Conservation (phyloP, 106 monocot genomes). For the Alisma plantagoaquatica region DNA sequence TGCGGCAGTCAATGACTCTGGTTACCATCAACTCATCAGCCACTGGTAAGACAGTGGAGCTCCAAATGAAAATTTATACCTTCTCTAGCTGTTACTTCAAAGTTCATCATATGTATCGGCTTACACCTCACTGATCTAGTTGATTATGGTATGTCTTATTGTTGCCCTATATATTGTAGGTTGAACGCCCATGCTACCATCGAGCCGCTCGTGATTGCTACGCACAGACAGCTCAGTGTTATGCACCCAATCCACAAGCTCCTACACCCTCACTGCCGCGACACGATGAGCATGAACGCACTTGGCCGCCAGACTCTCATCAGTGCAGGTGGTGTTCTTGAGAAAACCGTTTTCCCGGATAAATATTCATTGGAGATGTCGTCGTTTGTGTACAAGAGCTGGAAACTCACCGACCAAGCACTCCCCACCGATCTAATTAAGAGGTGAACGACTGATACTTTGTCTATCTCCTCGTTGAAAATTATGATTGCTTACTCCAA, state of each 20-base stretch:
- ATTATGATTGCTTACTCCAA: too few relatives aligned
- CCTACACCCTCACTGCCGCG: constrained; percentile 67
- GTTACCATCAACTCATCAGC: too few relatives aligned
- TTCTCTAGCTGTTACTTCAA: too few relatives aligned
- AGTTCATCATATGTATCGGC: too few relatives aligned
- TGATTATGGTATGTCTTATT: too few relatives aligned
- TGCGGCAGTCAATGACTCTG: too few relatives aligned
- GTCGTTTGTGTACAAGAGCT: constrained; percentile 41
- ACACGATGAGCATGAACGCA: constrained; percentile 65
- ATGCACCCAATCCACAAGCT: constrained; percentile 76
- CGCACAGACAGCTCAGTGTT: constrained; percentile 51
- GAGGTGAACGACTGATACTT: too few relatives aligned
- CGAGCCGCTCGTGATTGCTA: constrained; percentile 70
- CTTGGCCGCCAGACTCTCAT: constrained; percentile 49
- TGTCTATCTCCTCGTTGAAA: too few relatives aligned
- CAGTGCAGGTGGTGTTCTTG: constrained; percentile 61
- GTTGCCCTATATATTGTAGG: too few relatives aligned
- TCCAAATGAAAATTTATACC: too few relatives aligned
- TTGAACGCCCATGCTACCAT: constrained; percentile 54
- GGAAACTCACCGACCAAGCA: constrained; percentile 52
- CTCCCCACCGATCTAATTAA: constrained; percentile 72
- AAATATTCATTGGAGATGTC: constrained; percentile 54
- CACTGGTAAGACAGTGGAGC: too few relatives aligned
- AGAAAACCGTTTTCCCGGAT: constrained; percentile 57
- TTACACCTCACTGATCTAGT: too few relatives aligned